Evolutionary conservation across 2,329 filamentous ascomycete genomes (phyloP).

Genomic region (Mycocentrospora acerina): DNA sequence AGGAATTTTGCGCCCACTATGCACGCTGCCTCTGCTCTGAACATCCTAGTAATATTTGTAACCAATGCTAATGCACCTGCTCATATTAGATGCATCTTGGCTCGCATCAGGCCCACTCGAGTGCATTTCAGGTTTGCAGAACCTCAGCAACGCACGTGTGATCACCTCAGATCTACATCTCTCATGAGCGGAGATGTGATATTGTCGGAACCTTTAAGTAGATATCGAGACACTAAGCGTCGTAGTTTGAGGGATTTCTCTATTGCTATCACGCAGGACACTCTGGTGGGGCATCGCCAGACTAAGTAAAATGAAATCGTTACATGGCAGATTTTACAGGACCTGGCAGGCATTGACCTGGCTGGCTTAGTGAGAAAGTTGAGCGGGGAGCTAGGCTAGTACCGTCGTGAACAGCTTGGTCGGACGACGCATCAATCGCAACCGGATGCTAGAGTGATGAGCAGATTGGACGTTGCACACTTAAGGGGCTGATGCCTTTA

Average conservation of each 20-base stretch:
- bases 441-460: background rate
- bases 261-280: too few relatives aligned
- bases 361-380: background rate
- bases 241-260: background rate
- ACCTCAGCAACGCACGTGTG: background rate
- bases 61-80: constrained; percentile 24
- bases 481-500: background rate
- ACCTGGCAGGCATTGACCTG: background rate
- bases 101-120: constrained; percentile 20
- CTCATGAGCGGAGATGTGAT: too few relatives aligned
- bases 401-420: constrained; percentile 1
- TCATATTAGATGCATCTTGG: constrained; percentile 16
- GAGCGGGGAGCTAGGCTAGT: background rate
- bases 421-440: background rate
- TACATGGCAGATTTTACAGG: background rate
- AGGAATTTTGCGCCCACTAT: background rate
- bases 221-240: background rate
- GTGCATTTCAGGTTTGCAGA: constrained; percentile 7
- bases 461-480: background rate
- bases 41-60: constrained; percentile 16
- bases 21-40: constrained; percentile 17
- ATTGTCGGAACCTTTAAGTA: background rate
- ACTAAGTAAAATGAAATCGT: too few relatives aligned
- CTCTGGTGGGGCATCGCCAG: too few relatives aligned
- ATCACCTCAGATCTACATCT: background rate